These are phyloP conservation scores for Earliella scabrosa DNA, from an alignment of 1,284 basidiomycete species.

Conservation along the genomic window DNA sequence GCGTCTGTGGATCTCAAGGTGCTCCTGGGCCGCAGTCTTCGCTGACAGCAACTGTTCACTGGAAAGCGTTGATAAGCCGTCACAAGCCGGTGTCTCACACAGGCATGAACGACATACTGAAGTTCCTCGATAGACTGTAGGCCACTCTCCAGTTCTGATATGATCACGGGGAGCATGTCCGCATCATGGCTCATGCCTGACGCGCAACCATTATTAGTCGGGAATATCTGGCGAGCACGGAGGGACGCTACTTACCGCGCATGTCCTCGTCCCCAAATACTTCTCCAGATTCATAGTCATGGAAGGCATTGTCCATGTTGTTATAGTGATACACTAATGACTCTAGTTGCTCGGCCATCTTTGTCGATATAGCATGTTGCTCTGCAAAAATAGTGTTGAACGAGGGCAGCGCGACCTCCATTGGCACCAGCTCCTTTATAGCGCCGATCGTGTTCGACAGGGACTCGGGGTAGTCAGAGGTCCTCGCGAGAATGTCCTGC, in stretches of 20 bases:
- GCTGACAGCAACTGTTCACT: slow-evolving; percentile 55
- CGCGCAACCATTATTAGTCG: not conserved
- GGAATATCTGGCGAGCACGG: no score
- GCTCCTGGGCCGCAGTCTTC: slow-evolving; percentile 47
- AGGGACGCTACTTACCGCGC: slow-evolving; percentile 60
- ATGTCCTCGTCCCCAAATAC: slow-evolving; percentile 69
- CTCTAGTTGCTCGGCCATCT: slow-evolving; percentile 76
- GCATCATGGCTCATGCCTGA: slow-evolving; percentile 83
- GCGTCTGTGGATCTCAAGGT: slow-evolving; percentile 50
- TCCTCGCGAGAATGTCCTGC: slow-evolving; percentile 64
- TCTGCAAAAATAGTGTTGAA: slow-evolving; percentile 53
- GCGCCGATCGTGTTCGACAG: slow-evolving; percentile 56
- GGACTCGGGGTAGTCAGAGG: slow-evolving; percentile 68
- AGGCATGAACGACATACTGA: slow-evolving; percentile 49
- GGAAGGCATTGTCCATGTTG: slow-evolving; percentile 69
- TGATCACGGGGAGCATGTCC: slow-evolving; percentile 72
- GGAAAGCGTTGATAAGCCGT: slow-evolving; percentile 38
- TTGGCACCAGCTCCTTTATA: slow-evolving; percentile 58
- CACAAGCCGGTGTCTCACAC: not conserved
- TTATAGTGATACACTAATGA: slow-evolving; percentile 73
- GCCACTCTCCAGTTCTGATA: slow-evolving; percentile 69
- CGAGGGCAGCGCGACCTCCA: slow-evolving; percentile 40
- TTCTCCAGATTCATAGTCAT: slow-evolving; percentile 69
- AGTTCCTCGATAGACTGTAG: slow-evolving; percentile 52
- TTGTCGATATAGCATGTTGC: slow-evolving; percentile 59